Evolutionary conservation across 257 asterid genomes (phyloP).

Genomic region (Ajuga chamaepitys): DNA sequence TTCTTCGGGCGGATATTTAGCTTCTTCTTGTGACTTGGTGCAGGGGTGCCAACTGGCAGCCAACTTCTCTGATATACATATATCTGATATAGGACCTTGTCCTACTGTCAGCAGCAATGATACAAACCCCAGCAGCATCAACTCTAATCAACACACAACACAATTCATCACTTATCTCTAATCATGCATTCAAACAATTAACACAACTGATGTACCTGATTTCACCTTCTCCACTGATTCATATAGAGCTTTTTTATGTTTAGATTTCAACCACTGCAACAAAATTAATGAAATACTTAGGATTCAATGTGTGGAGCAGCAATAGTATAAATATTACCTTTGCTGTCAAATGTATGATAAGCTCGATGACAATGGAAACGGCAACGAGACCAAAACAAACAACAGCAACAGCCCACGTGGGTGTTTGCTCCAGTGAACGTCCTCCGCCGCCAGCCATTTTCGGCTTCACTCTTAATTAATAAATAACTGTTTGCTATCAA

Average conservation of each 20-base stretch:
- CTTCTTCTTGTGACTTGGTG: constrained; percentile 30
- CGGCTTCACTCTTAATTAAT: too few relatives aligned
- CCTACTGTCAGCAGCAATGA: constrained; percentile 75
- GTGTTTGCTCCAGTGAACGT: constrained; percentile 65
- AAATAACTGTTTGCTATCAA: too few relatives aligned
- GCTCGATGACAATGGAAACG: constrained; percentile 60
- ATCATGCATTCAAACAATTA: not conserved
- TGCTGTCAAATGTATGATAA: constrained; percentile 61
- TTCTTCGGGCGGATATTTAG: not conserved
- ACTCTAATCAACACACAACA: constrained; percentile 33
- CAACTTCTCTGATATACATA: constrained; percentile 46
- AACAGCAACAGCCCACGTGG: constrained; percentile 93
- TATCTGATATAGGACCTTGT: constrained; percentile 55
- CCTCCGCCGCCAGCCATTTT: constrained; percentile 70
- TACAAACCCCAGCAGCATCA: constrained; percentile 92
- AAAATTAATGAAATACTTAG: too few relatives aligned
- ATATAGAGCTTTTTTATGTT: constrained; percentile 55
- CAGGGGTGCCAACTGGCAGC: constrained; percentile 92
- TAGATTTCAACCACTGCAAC: constrained; percentile 74
- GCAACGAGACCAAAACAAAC: constrained; percentile 71
- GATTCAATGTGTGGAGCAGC: not conserved
- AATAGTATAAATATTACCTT: constrained; percentile 26
- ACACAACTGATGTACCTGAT: constrained; percentile 42
- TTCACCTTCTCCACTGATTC: constrained; percentile 87
- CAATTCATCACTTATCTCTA: too few relatives aligned